Base-by-base conservation (phyloP, 352 stramenopile genomes). In the Elongisporangium anandrum region DNA sequence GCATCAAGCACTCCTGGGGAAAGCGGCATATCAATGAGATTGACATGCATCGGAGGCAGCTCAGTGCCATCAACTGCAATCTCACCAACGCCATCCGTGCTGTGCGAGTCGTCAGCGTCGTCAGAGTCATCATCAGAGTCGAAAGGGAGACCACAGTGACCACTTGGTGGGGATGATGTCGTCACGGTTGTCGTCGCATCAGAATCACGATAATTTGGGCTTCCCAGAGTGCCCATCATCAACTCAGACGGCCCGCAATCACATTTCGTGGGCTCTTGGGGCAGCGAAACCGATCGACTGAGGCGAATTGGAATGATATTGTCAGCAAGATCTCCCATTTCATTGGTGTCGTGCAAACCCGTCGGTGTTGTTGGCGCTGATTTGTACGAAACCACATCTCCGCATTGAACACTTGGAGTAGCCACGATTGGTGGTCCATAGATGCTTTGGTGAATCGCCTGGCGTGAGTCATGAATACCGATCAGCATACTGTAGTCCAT, bases 401-500 rank as follows among this genome's bases (percentile, higher is more conserved):
- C 4, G 23, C 26, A 38, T 38, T 38, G 26, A 38, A 9, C 26
- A 38, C 26, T 38, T 9, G 26, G 26, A 38, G 50, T 57, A 21
- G 57, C 34, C 26, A 56, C 64, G 12, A 66, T 64, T 20, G 65
- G 52, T 23, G 65, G 64, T 16, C 71, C 76, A 50, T 77, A 87
- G 21, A 87, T 65, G 26, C 70, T 72, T 45, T 72, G 69, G n/a
- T 82, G 79, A 41, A 88, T 71, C 49, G 79, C 72, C 49, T 74
- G 73, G 16, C 69, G 66, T 15, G 81, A 77, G 66, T 97, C 85
- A 66, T 97, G 87, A n/a, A 98, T 81, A 51, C 92, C 93, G 24
- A 98, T 84, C 9, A 98, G 79, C 23, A 98, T 61, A 55, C 83
- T 96, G 64, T 98, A 98, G 70, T 98, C 93, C 90, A 98, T 98